Conservation (phyloP, 2,329 filamentous ascomycete genomes). For the Scopulariopsis brevicaulis region DNA sequence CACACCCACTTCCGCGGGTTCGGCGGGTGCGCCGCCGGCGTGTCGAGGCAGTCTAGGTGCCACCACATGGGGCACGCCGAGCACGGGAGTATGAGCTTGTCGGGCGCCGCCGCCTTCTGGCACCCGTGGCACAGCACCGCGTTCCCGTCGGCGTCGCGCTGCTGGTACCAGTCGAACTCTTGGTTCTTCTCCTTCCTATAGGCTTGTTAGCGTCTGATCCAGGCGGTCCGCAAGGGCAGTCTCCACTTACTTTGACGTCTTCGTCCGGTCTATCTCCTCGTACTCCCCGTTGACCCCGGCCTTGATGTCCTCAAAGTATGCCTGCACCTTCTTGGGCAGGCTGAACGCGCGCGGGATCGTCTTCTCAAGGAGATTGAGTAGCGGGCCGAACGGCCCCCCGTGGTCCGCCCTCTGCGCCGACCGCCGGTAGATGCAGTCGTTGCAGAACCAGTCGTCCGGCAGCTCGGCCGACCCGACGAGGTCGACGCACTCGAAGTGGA, state of each 20-base stretch:
- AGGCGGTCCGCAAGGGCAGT: neutral
- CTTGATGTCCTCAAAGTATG: constrained; percentile 69
- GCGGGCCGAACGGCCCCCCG: constrained; percentile 46
- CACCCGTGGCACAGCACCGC: constrained; percentile 70
- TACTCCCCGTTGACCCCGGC: constrained; percentile 72
- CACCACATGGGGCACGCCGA: constrained; percentile 72
- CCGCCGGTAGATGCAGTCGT: constrained; percentile 48
- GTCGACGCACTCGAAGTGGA: constrained; percentile 82
- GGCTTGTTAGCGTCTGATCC: constrained; percentile 15
- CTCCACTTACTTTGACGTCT: constrained; percentile 51
- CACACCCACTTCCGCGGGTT: constrained; percentile 75
- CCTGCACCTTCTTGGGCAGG: constrained; percentile 59
- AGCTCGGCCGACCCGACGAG: constrained; percentile 52
- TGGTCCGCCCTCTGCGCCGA: constrained; percentile 27
- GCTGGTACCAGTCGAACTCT: constrained; percentile 53
- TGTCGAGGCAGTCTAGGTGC: constrained; percentile 88
- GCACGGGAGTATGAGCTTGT: constrained; percentile 73
- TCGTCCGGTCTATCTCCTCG: constrained; percentile 50
- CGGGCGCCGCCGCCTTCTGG: constrained; percentile 48
- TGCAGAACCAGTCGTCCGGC: constrained; percentile 78
- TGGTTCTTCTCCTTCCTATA: constrained; percentile 47
- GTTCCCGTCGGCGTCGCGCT: constrained; percentile 62
- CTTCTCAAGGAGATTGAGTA: constrained; percentile 54
- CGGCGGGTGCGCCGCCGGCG: constrained; percentile 70
- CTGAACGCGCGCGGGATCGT: constrained; percentile 62